Evolutionary conservation across 257 asterid genomes (phyloP).

Genomic region (Solanum corneliomulleri): DNA sequence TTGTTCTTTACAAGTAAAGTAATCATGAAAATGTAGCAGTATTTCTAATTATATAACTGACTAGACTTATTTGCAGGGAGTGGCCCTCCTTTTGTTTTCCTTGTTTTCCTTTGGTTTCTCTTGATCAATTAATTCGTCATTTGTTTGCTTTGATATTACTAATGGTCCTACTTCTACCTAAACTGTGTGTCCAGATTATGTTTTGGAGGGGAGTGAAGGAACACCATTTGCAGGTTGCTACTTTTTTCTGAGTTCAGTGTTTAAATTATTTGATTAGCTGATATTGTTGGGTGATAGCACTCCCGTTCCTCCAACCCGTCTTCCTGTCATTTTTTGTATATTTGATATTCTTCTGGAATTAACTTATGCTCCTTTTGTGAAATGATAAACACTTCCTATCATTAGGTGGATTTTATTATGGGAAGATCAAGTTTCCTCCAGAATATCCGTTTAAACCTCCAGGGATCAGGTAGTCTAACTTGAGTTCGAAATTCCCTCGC

Average conservation of each 20-base stretch:
- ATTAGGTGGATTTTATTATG: conserved; percentile 91
- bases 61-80: neutral
- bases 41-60: neutral
- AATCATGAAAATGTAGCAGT: neutral
- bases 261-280: neutral
- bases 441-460: conserved; percentile 97
- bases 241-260: conserved; percentile 2
- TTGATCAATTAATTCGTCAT: conserved; percentile 1
- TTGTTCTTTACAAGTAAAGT: neutral
- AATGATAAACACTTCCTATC: neutral
- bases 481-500: neutral
- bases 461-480: conserved; percentile 54
- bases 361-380: neutral
- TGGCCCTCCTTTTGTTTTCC: neutral
- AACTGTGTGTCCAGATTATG: conserved; percentile 60
- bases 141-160: conserved; percentile 14
- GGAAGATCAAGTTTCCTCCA: conserved; percentile 93
- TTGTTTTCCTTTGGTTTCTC: neutral
- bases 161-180: neutral
- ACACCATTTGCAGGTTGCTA: conserved; percentile 92
- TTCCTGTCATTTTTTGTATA: neutral
- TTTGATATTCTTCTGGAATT: neutral
- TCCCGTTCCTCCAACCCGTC: neutral
- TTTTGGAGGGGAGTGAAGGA: conserved; percentile 98
- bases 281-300: neutral